Base-by-base conservation (phyloP, 1,284 basidiomycete species). In the Irpex lacteus region DNA sequence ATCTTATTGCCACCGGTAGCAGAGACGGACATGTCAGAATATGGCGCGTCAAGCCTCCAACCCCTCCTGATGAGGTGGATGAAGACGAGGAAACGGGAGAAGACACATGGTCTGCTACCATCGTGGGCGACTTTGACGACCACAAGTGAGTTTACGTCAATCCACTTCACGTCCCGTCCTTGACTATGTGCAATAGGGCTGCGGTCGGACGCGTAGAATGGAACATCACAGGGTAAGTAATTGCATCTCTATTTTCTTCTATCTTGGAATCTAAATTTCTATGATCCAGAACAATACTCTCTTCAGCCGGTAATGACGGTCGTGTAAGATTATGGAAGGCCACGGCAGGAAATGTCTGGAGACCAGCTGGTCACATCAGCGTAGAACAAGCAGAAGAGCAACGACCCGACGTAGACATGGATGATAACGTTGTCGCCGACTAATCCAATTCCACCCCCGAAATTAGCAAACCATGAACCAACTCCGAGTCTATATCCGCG, bases 301-400 rank as follows among this genome's bases (percentile, higher is more conserved):
- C 94, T 1, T 95, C 93, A 0, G 88, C 91, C 1, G 94, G 94
- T 4, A 95, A 96, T 68, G 96, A 98, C 67, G 96, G 95, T 0
- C 85, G 90, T 13, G 86, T 98, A 37, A 82, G 94, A 19, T 76
- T 98, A 44, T 98, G 95, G 92, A 97, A 97, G 76, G 90, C 90
- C 13, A 89, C 88, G 0, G 82, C 82, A 13, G 88, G 88, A 6
- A 89, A 82, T 61, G 87, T 91, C 13, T 94, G 91, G 91, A 78
- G 89, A 66, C 81, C 89, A 4, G 90, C 90, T 34, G 92, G 92
- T 4, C 87, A 87, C 65, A 85, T 93, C 61, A 88, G 88, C 54
- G 89, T 92, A 52, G 90, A 92, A 70, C 88, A 92, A 67, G 79
- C 82, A 4, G 86, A 88, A 64, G 87, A 90, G 65, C 76, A 77